Conservation (phyloP, 1,284 basidiomycete genomes). For the Neolentinus lepideus region DNA sequence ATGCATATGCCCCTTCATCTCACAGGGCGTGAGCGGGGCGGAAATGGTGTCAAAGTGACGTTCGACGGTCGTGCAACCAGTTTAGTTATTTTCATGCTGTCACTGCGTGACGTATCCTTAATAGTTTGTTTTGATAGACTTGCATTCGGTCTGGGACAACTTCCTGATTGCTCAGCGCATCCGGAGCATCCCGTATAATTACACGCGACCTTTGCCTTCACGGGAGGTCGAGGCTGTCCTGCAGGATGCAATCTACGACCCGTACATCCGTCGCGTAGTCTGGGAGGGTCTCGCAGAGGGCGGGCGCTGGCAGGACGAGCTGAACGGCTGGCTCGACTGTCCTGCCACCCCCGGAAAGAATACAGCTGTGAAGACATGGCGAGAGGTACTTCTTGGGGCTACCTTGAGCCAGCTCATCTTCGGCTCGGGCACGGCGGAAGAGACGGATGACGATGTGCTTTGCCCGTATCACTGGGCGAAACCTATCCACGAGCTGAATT, state of each 20-base stretch:
- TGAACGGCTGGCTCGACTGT: conserved; percentile 61
- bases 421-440: conserved; percentile 11
- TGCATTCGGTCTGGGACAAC: conserved; percentile 85
- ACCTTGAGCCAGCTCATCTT: not conserved
- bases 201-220: conserved; percentile 61
- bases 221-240: conserved; percentile 67
- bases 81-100: conserved; percentile 24
- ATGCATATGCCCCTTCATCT: conserved; percentile 90
- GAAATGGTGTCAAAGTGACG: conserved; percentile 68
- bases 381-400: not conserved
- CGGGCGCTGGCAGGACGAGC: conserved; percentile 52
- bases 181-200: conserved; percentile 67
- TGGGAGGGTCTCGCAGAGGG: conserved; percentile 67
- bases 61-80: conserved; percentile 68
- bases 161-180: conserved; percentile 78
- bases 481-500: conserved; percentile 70
- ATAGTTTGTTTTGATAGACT: conserved; percentile 37
- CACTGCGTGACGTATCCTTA: not conserved
- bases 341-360: conserved; percentile 26
- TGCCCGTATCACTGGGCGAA: conserved; percentile 79
- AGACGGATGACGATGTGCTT: conserved; percentile 53
- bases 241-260: conserved; percentile 79
- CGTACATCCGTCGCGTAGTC: conserved; percentile 81
- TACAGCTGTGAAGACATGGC: not conserved
- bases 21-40: conserved; percentile 78